Conservation (phyloP, 805 yeast genomes). For the Pichia pseudocactophila region DNA sequence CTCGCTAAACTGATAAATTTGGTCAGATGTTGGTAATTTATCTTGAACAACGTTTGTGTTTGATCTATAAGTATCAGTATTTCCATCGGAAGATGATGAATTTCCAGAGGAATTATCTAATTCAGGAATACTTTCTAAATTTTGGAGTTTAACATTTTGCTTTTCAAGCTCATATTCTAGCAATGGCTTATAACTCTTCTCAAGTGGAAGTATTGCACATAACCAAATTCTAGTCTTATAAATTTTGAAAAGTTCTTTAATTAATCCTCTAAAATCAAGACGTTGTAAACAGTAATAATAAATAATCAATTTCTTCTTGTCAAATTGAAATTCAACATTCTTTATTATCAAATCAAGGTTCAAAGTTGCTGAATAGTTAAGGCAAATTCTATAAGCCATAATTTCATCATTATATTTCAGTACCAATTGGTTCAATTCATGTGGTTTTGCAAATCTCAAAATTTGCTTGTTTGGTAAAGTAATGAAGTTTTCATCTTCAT, state of each 20-base stretch:
- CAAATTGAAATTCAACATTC: conserved; percentile 77
- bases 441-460: conserved; percentile 64
- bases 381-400: conserved; percentile 59
- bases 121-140: conserved; percentile 4
- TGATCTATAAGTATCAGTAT: conserved; percentile 30
- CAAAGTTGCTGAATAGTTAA: conserved; percentile 31
- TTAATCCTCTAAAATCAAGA: conserved; percentile 64
- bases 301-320: conserved; percentile 66
- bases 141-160: conserved; percentile 7
- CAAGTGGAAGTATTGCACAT: conserved; percentile 55
- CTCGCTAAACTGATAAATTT: conserved; percentile 31
- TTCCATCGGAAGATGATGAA: conserved; percentile 15
- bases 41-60: conserved; percentile 24
- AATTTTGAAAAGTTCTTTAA: conserved; percentile 63
- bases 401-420: conserved; percentile 63
- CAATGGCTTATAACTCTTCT: conserved; percentile 24
- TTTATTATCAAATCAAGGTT: conserved; percentile 49
- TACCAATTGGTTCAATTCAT: conserved; percentile 54
- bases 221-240: conserved; percentile 79
- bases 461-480: conserved; percentile 75
- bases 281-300: conserved; percentile 58
- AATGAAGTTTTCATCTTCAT: conserved; percentile 50
- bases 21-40: conserved; percentile 29
- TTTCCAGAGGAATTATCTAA: conserved; percentile 9
- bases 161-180: conserved; percentile 25